Evolutionary conservation across 805 yeast genomes (phyloP).

Genomic region (Grigorovia humatica): DNA sequence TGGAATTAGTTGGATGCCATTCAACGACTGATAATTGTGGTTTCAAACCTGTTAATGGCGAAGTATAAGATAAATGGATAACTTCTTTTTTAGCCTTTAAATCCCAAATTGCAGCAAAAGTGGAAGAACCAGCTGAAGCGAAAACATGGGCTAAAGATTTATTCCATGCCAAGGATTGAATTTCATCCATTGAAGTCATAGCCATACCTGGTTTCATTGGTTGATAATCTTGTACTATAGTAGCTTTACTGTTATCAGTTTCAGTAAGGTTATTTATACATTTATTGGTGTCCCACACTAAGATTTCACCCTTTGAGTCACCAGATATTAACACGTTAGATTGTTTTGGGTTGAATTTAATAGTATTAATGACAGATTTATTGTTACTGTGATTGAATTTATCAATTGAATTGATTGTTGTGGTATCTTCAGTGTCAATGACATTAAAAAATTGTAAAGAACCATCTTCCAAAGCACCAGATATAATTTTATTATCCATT

Average conservation of each 20-base stretch:
- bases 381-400: constrained; percentile 43
- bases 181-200: constrained; percentile 70
- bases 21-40: constrained; percentile 72
- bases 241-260: constrained; percentile 1
- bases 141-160: constrained; percentile 71
- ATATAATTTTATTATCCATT: constrained; percentile 50
- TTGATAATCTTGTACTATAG: constrained; percentile 13
- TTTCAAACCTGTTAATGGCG: constrained; percentile 38
- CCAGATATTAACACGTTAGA: constrained; percentile 71
- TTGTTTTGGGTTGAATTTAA: constrained; percentile 71
- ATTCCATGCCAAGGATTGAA: constrained; percentile 84
- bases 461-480: constrained; percentile 86
- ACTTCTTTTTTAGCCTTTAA: constrained; percentile 80
- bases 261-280: constrained; percentile 40
- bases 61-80: constrained; percentile 65
- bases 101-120: constrained; percentile 91
- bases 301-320: constrained; percentile 67
- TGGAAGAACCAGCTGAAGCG: constrained; percentile 80
- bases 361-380: constrained; percentile 56
- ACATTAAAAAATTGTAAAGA: constrained; percentile 49
- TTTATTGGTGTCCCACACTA: constrained; percentile 77
- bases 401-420: constrained; percentile 38
- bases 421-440: constrained; percentile 18
- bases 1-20: constrained; percentile 91
- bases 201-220: constrained; percentile 64